Base-by-base conservation (phyloP, 73 alveolate genomes). In the Uronychia binucleata region DNA sequence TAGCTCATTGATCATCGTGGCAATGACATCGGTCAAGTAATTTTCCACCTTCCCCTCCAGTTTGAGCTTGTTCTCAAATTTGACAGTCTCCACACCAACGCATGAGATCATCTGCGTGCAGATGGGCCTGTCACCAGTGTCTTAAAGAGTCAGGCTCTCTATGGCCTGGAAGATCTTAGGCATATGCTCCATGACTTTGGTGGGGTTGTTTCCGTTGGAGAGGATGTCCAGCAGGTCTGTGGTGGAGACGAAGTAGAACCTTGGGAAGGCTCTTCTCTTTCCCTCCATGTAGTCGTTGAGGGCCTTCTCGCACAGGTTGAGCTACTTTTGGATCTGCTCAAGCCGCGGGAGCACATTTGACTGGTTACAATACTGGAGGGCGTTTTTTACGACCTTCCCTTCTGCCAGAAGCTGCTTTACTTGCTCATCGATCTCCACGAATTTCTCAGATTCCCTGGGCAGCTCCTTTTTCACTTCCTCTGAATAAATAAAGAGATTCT, bases 391-490 rank as follows among this genome's bases (percentile, higher is more conserved):
- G 74, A 90, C 94, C 80, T 86, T 83, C 29, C 99, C 99, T 57
- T 91, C 93, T 90, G 95, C 92, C 92, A 99, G 93, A 78, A 99
- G 97, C 85, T 96, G 98, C 93, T 97, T 97, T 81, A 97, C 99
- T 87, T 89, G 98, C 88, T 91, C 94, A 81, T 98, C 99, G 31
- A 98, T 97, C 77, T 94, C 98, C 27, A 94, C 98, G 95, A 98
- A 98, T 79, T 95, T 92, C 93, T 97, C 99, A 26, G 98, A 92
- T 90, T 97, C 99, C 77, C 96, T 93, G 25, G 99, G 99, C 78
- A 98, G 96, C 96, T 98, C 99, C 92, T 97, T 98, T 94, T 97
- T 98, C 93, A 98, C 99, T 96, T 98, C 99, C 85, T 98, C 99
- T 80, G 99, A 97, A 92, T 97, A 97, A 85, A 99, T 99, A 96